A percentile compares a stretch with the other conserved stretches of the same genome.
These are phyloP conservation scores for Arachis hypogaea DNA, from an alignment of 306 rosid genomes.

Conservation along the genomic window DNA sequence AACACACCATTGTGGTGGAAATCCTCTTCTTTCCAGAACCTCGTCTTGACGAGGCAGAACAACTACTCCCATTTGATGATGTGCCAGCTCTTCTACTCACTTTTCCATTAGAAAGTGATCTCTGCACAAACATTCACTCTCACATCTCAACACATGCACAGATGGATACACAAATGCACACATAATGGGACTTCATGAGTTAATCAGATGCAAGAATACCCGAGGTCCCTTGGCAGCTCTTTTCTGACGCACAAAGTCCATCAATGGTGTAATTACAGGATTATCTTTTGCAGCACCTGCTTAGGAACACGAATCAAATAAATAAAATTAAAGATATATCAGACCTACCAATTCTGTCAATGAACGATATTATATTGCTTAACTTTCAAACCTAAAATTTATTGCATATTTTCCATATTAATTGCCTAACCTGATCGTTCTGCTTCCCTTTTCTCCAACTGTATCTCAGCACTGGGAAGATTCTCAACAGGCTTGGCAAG, in stretches of 20 bases:
- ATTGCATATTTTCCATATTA: conserved; percentile 15
- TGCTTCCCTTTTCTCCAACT: conserved; percentile 79
- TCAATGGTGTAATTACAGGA: conserved; percentile 72
- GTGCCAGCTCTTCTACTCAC: conserved; percentile 52
- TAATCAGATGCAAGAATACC: conserved; percentile 45
- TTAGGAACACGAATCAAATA: conserved; percentile 31
- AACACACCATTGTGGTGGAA: conserved; percentile 64
- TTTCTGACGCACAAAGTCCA: conserved; percentile 86
- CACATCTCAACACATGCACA: conserved; percentile 10
- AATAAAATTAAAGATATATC: neutral
- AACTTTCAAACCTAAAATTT: conserved; percentile 1
- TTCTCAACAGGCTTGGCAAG: conserved; percentile 73
- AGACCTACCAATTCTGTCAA: conserved; percentile 1
- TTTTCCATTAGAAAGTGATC: conserved; percentile 62
- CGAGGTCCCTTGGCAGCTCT: conserved; percentile 77
- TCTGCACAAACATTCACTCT: conserved; percentile 43
- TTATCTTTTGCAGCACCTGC: conserved; percentile 60
- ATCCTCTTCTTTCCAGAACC: conserved; percentile 65
- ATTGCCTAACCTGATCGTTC: conserved; percentile 68
- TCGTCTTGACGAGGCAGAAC: conserved; percentile 53
- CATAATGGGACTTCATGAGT: conserved; percentile 15
- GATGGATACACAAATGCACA: neutral
- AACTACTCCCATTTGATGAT: conserved; percentile 49
- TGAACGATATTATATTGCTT: neutral
- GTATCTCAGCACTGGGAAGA: conserved; percentile 86